A percentile compares a stretch with the other conserved stretches of the same genome.
Evolutionary conservation across 768 basidiomycete genomes (phyloP).

Genomic region (Naganishia kalamii): DNA sequence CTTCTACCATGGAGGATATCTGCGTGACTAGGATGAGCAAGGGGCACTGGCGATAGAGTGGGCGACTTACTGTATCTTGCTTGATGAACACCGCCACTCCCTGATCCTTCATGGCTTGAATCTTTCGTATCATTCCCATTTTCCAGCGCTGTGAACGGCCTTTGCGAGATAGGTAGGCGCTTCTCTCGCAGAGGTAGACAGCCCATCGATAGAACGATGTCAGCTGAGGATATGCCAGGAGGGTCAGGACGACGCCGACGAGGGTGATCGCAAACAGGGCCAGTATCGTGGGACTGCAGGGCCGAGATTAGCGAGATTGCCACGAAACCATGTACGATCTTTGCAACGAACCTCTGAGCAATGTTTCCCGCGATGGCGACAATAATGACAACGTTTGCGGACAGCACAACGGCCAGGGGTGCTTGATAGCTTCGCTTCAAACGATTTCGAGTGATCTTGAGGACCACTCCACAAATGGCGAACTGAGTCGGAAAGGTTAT

Average conservation of each 20-base stretch:
- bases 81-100: conserved; percentile 14
- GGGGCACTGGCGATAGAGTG: neutral
- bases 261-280: conserved; percentile 8
- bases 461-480: conserved; percentile 26
- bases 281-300: conserved; percentile 8
- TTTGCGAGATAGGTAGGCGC: neutral
- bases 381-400: neutral
- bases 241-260: neutral
- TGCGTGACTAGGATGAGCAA: conserved; percentile 33
- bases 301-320: neutral
- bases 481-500: conserved; percentile 34
- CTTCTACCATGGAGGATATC: conserved; percentile 63
- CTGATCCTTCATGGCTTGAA: conserved; percentile 12
- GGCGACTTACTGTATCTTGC: conserved; percentile 1
- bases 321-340: neutral
- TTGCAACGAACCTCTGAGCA: neutral
- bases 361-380: conserved; percentile 16
- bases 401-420: conserved; percentile 1
- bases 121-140: neutral
- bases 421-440: conserved; percentile 8
- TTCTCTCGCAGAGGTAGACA: conserved; percentile 16
- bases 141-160: neutral
- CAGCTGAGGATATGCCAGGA: neutral
- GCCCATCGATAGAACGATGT: conserved; percentile 13
- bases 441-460: conserved; percentile 16